phyloP scores from a whole-genome alignment of 345 rosid genomes.

The Eutrema yunnanense region DNA sequence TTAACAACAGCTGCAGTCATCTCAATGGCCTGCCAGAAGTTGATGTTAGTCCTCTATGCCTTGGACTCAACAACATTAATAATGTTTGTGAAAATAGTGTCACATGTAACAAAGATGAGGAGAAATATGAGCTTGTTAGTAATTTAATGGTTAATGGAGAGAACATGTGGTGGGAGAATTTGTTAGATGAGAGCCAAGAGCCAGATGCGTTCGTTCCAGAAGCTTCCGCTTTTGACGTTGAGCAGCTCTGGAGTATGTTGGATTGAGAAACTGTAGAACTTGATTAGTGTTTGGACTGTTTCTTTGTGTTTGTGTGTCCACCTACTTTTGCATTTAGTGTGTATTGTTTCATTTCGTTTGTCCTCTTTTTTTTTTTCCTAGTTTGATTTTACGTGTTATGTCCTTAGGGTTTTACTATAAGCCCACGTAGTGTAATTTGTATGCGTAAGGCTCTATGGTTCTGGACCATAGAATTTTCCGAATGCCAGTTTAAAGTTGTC shows the following conservation, averaged over 20 bases:
- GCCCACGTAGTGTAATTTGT: no score
- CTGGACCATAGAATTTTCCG: no score
- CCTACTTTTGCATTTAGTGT: not conserved
- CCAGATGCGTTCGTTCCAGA: no score
- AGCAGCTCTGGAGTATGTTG: slow-evolving; percentile 17
- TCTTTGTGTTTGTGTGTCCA: not conserved
- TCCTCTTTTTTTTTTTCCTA: no score
- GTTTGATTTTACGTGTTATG: no score
- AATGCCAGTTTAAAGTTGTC: no score
- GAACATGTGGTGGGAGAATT: slow-evolving; percentile 15
- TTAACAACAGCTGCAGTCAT: not conserved
- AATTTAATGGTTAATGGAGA: not conserved
- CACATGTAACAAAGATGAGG: not conserved
- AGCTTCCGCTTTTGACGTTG: slow-evolving; percentile 2
- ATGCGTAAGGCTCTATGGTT: no score
- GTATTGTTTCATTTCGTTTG: not conserved
- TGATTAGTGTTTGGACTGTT: not conserved
- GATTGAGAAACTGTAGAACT: not conserved
- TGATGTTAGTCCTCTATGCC: not conserved
- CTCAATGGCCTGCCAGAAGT: not conserved
- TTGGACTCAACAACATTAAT: not conserved
- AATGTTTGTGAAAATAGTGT: not conserved
- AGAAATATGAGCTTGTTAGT: not conserved
- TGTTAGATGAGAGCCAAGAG: not conserved
- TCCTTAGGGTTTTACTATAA: no score